Conservation (phyloP, 371 early-diverging fungal genomes). For the Ordospora pajunii region DNA sequence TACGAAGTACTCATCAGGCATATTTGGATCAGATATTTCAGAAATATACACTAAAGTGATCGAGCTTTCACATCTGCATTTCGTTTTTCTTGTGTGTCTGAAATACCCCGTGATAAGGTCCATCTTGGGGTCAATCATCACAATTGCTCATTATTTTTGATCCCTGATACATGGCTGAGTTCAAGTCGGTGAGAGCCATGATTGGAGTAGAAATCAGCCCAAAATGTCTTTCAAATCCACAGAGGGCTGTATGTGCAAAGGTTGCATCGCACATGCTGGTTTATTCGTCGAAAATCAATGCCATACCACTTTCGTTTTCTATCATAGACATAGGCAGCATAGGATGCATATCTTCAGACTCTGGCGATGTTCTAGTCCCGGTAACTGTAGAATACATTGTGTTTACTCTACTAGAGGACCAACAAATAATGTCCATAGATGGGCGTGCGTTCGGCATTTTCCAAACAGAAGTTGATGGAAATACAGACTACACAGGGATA, state of each 20-base stretch:
- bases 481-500: conserved; percentile 23
- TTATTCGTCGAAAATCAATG: conserved; percentile 6
- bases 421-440: neutral
- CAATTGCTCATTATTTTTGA: conserved; percentile 6
- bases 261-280: neutral
- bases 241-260: neutral
- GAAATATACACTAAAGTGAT: conserved; percentile 2
- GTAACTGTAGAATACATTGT: neutral
- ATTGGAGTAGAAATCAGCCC: neutral
- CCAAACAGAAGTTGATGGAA: conserved; percentile 2
- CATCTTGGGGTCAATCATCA: neutral
- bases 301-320: conserved; percentile 23
- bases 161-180: neutral
- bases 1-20: neutral
- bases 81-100: neutral
- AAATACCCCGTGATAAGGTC: neutral
- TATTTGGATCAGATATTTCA: neutral
- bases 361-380: conserved; percentile 6
- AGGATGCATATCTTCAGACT: neutral
- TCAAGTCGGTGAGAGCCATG: neutral
- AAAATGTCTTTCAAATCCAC: neutral
- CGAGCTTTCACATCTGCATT: neutral
- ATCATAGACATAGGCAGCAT: neutral
- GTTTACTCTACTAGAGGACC: neutral
- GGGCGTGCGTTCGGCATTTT: conserved; percentile 10